Conservation (phyloP, 495 filamentous ascomycete species). For the Venustampulla echinocandica region DNA sequence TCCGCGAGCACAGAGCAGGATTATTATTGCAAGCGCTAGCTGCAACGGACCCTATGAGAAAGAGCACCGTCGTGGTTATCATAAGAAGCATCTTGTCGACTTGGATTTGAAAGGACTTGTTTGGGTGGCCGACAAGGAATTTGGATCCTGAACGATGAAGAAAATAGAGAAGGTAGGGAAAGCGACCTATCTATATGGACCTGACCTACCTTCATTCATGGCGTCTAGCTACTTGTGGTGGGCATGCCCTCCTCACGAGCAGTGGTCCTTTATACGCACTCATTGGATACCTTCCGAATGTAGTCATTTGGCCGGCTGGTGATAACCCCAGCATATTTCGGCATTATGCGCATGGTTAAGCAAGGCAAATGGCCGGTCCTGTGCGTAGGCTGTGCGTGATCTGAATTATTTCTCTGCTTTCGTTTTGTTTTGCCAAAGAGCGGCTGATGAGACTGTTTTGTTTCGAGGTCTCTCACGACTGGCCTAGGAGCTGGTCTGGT, state of each 20-base stretch:
- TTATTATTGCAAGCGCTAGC: slow-evolving; percentile 63
- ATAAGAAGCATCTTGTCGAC: slow-evolving; percentile 9
- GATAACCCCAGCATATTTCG: too few species aligned
- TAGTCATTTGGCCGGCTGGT: too few species aligned
- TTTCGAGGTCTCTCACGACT: too few species aligned
- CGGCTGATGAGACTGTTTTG: not conserved
- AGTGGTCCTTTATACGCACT: too few species aligned
- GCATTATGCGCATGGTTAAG: not conserved
- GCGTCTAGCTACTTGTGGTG: too few species aligned
- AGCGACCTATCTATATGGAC: too few species aligned
- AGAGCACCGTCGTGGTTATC: not conserved
- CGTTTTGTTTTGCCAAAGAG: not conserved
- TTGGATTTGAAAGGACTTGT: not conserved
- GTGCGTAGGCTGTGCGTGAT: not conserved
- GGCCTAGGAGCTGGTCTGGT: too few species aligned
- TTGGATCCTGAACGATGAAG: not conserved
- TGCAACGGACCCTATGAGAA: slow-evolving; percentile 3
- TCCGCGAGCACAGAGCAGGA: slow-evolving; percentile 69
- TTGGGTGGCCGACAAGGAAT: too few species aligned
- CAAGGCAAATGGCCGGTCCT: not conserved
- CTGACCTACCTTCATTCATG: too few species aligned
- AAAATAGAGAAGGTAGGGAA: not conserved
- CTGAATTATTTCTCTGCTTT: too few species aligned
- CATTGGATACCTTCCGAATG: too few species aligned
- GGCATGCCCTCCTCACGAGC: too few species aligned